Base-by-base conservation (phyloP, 345 rosid species). In the Boechera stricta region DNA sequence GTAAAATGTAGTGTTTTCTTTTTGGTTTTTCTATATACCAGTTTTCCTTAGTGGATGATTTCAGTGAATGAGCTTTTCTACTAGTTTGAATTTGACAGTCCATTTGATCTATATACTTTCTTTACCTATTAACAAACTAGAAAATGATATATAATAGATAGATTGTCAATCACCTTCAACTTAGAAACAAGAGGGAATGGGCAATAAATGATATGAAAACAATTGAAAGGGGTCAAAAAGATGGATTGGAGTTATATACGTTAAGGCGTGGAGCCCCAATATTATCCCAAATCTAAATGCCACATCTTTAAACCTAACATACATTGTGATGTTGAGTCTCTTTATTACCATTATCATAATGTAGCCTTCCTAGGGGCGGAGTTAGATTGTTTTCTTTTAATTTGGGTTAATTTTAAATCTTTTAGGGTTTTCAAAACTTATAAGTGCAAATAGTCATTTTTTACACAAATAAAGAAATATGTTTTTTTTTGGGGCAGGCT, bases 161-260 rank as follows among this genome's bases (percentile, higher is more conserved):
- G 42, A 54, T 6, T 56, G 35, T 39, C 68, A 75, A 59, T 67
- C 68, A 49, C 29, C 61, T 60, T 68, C 63, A 76, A 39, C 8
- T 52, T 41, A 69, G 63, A 61, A 69, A 60, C 74, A 69, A 52
- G 79, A 76, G 69, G 79, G 79, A 67, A 69, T 76, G 79, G 79
- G 79, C 10, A 62, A 60, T 41, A 31, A 48, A 75, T 28, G 33
- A 36, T 48, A 38, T 26, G 67, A 57, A 58, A 47, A 57, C 26
- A 48, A 58, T 67, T 36, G 79, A 58, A 67, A 75, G 58, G 52
- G 79, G 7, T 75, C 61, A 28, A 67, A 24, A 51, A 61, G 57
- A n/a, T 16, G 21, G 18, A 36, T 75, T 75, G 79, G 79, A 75
- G 62, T 15, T 39, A 51, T 51, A 51, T 31, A 68, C 79, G 61